Evolutionary conservation across 2,329 filamentous ascomycete species (phyloP), one percentile per base, ranked within the genome.

Genomic region (Fusarium pseudocircinatum): DNA sequence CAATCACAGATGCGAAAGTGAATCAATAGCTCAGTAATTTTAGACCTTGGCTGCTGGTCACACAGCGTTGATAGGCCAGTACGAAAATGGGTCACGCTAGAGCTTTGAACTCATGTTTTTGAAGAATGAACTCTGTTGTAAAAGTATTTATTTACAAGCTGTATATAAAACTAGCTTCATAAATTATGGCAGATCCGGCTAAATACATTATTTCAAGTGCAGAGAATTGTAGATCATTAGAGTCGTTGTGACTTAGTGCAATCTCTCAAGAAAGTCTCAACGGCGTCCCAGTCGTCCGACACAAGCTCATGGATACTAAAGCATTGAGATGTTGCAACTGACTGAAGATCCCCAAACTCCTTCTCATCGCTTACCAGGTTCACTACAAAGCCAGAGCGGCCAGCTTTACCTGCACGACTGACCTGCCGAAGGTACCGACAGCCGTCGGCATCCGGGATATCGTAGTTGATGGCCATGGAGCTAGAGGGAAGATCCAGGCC

Each of bases 101-200:
- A 26, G 13, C 44, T 10, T 7, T 4, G 34, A 16, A 2, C 2
- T 12, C 5, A 26, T 18, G 8, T 24, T 22, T 14, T 2, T 18
- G 13, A 22, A 14, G 7, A 26, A n/a, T 6, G 1, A 20, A 10
- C 1, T 20, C 7, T 42, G 10, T 16, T 30, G 5, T 50, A 9
- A 20, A 28, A 32, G 30, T 32, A 13, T 32, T 32, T 13, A 32
- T 34, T 16, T 36, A 36, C 1, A 36, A 36, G 7, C 15, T 24
- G 16, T 6, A 34, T n/a, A 15, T 24, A 15, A 18, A 1, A 9
- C 7, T 6, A 5, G n/a, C n/a, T n/a, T n/a, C 1, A 1, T 11
- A 9, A 18, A 12, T 4, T 13, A 0, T 18, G 7, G 7, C 2
- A 24, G 3, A 49, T 18, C 1, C 3, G 8, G 0, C 3, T 4